A percentile compares a stretch with the other conserved stretches of the same genome.
Conservation (phyloP, 257 asterid species). For the Solanum tarijense region DNA sequence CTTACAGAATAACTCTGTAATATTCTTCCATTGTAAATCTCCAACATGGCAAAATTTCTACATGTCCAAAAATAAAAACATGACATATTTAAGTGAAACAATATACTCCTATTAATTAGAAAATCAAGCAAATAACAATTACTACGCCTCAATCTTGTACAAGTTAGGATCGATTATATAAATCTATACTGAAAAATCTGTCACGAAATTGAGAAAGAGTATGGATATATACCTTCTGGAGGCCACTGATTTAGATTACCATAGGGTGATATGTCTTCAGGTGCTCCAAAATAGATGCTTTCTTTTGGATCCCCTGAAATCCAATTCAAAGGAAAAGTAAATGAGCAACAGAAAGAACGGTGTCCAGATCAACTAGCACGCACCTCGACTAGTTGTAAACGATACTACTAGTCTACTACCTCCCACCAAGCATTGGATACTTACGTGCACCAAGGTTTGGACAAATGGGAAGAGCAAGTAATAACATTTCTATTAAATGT, state of each 20-base stretch:
- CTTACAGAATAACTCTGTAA: constrained; percentile 30
- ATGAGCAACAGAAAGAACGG: not conserved
- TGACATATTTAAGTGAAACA: not conserved
- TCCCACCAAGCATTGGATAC: not conserved
- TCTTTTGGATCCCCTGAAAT: constrained; percentile 48
- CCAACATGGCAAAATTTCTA: constrained; percentile 41
- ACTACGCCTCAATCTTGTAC: not conserved
- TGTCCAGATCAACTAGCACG: fast-evolving
- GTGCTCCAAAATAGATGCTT: constrained; percentile 40
- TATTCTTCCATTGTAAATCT: constrained; percentile 41
- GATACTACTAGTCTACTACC: not conserved
- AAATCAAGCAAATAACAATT: not conserved
- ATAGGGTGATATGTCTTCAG: constrained; percentile 11
- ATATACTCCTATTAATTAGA: not conserved
- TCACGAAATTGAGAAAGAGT: not conserved
- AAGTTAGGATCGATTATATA: not conserved
- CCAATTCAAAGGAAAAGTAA: not conserved
- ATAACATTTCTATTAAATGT: not conserved
- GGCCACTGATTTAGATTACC: constrained; percentile 48
- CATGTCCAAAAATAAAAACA: not conserved
- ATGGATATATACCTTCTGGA: constrained; percentile 21
- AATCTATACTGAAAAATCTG: not conserved
- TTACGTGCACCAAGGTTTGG: not conserved
- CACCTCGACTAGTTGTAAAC: fast-evolving
- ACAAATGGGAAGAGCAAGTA: fast-evolving